Conservation (phyloP, 2,329 filamentous ascomycete genomes). For the Aspergillus sclerotialis region DNA sequence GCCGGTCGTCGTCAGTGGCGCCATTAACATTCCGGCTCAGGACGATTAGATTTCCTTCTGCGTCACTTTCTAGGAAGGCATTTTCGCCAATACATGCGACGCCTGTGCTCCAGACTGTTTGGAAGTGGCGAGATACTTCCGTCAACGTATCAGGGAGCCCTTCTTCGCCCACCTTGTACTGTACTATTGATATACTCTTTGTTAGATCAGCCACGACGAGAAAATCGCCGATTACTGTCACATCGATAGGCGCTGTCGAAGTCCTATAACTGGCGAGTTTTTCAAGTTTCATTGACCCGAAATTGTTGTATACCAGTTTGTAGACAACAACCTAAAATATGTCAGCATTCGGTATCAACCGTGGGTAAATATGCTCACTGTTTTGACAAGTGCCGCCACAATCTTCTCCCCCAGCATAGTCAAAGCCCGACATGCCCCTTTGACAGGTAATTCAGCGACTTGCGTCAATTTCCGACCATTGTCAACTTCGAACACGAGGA, state of each 20-base stretch:
- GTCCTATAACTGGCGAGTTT: constrained; percentile 73
- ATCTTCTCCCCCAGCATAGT: constrained; percentile 69
- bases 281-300: constrained; percentile 46
- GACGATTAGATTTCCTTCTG: constrained; percentile 79
- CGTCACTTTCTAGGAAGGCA: constrained; percentile 75
- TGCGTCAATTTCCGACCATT: constrained; percentile 65
- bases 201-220: constrained; percentile 88
- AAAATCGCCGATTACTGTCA: constrained; percentile 64
- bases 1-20: constrained; percentile 66
- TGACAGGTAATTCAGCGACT: constrained; percentile 62
- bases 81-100: constrained; percentile 65
- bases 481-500: constrained; percentile 73
- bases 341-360: constrained; percentile 10
- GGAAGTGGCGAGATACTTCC: constrained; percentile 73
- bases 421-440: constrained; percentile 73
- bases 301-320: constrained; percentile 35
- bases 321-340: constrained; percentile 51
- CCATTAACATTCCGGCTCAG: constrained; percentile 67
- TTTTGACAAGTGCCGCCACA: constrained; percentile 84
- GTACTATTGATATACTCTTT: constrained; percentile 78
- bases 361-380: constrained; percentile 44
- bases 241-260: constrained; percentile 73
- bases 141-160: constrained; percentile 57
- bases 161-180: constrained; percentile 56
- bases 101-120: constrained; percentile 75